phyloP scores from a whole-genome alignment of 768 basidiomycete species.

The Hypholoma sublateritium region DNA sequence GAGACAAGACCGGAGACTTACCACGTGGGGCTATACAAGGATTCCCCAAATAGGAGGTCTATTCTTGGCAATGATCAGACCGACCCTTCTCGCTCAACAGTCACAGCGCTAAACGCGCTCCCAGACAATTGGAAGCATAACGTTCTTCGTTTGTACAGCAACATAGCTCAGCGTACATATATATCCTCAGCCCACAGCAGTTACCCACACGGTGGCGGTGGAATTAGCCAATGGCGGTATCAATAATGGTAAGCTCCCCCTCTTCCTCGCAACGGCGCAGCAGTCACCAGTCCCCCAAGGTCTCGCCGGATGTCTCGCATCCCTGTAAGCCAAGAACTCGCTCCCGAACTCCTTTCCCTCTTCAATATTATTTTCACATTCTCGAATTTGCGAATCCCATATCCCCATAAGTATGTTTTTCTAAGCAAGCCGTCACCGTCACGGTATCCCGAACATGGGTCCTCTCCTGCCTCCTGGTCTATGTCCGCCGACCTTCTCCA shows the following conservation, averaged over 20 bases:
- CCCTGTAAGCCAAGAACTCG: not conserved
- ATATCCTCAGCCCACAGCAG: no score
- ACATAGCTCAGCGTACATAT: no score
- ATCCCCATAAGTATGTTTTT: not conserved
- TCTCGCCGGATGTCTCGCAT: not conserved
- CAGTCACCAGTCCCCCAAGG: not conserved
- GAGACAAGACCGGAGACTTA: slow-evolving; percentile 24
- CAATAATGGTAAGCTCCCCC: not conserved
- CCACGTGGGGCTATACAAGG: slow-evolving; percentile 31
- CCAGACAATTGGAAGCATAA: not conserved
- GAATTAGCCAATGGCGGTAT: not conserved
- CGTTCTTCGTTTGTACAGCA: no score
- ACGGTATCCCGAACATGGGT: not conserved
- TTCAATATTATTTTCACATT: not conserved
- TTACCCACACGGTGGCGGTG: no score
- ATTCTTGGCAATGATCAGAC: slow-evolving; percentile 2
- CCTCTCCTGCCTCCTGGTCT: not conserved
- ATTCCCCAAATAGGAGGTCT: slow-evolving; percentile 26
- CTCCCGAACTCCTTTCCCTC: not conserved
- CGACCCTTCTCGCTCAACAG: not conserved
- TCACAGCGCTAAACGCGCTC: not conserved
- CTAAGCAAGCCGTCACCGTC: not conserved
- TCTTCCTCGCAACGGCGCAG: not conserved
- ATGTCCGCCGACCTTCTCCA: not conserved
- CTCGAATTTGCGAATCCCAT: not conserved